Conservation (phyloP, 306 rosid genomes). For the Macrotyloma uniflorum region DNA sequence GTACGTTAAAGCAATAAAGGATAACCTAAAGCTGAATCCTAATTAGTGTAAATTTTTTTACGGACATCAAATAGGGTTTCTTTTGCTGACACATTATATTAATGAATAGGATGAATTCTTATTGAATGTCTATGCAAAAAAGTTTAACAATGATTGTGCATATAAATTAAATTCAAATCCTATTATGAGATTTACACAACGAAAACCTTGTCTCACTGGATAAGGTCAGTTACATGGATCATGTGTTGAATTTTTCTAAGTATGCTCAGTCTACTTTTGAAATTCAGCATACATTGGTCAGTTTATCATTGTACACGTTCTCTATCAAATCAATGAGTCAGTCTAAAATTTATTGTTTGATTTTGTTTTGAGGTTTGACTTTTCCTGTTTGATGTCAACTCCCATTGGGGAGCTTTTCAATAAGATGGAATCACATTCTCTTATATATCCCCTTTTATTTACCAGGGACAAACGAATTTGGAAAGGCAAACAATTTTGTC, state of each 20-base stretch:
- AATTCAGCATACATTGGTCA: neutral
- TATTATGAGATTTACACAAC: neutral
- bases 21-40: neutral
- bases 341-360: neutral
- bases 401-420: neutral
- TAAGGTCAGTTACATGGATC: neutral
- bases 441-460: conserved; percentile 17
- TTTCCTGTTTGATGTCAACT: conserved; percentile 8
- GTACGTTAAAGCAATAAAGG: neutral
- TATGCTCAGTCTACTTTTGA: neutral
- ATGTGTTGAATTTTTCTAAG: conserved; percentile 3
- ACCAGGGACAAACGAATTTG: conserved; percentile 72
- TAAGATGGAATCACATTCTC: conserved; percentile 31
- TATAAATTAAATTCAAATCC: neutral
- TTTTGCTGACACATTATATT: neutral
- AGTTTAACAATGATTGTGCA: neutral
- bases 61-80: neutral
- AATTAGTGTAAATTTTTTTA: neutral
- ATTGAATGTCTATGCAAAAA: neutral
- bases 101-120: neutral
- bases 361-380: conserved; percentile 21
- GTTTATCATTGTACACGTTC: neutral
- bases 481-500: conserved; percentile 85
- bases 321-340: neutral
- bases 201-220: neutral